Percentiles rank a stretch among this genome's conserved stretches.
Evolutionary conservation across 2,329 filamentous ascomycete genomes (phyloP).

Genomic region (Magnaporthiopsis poae): DNA sequence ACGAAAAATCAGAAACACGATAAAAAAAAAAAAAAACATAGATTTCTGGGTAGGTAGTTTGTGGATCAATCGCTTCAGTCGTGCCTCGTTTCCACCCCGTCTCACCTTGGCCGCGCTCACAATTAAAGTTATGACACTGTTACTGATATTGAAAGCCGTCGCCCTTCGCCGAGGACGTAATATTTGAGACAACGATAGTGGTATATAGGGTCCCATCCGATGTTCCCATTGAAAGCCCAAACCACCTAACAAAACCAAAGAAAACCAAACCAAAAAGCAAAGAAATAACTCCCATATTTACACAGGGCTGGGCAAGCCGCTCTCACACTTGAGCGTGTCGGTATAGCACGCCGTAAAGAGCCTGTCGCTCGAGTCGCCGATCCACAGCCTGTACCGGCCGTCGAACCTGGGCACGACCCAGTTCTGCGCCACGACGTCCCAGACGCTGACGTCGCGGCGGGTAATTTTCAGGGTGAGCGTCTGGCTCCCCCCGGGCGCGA

Average conservation of each 20-base stretch:
- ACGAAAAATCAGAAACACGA: too few relatives aligned
- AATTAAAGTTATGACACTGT: too few relatives aligned
- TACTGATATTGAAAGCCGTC: too few relatives aligned
- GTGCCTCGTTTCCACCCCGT: too few relatives aligned
- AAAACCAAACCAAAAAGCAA: neutral
- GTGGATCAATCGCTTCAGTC: too few relatives aligned
- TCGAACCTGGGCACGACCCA: slow-evolving; percentile 36
- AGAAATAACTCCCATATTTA: slow-evolving; percentile 12
- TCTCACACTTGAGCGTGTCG: slow-evolving; percentile 27
- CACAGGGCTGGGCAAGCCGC: slow-evolving; percentile 24
- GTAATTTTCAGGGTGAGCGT: slow-evolving; percentile 27
- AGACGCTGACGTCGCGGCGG: slow-evolving; percentile 36
- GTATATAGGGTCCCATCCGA: too few relatives aligned
- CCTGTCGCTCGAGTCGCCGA: slow-evolving; percentile 34
- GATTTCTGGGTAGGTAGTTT: neutral
- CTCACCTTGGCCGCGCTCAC: too few relatives aligned
- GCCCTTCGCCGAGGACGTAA: too few relatives aligned
- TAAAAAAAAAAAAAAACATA: neutral
- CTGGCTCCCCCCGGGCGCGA: slow-evolving; percentile 21
- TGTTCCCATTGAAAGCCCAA: too few relatives aligned
- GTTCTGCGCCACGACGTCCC: slow-evolving; percentile 37
- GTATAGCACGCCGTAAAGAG: slow-evolving; percentile 30
- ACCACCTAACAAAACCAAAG: too few relatives aligned
- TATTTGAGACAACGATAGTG: too few relatives aligned
- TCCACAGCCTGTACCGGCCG: slow-evolving; percentile 32